Evolutionary conservation across 1,284 basidiomycete species (phyloP).

Genomic region (Trametes polyzona): DNA sequence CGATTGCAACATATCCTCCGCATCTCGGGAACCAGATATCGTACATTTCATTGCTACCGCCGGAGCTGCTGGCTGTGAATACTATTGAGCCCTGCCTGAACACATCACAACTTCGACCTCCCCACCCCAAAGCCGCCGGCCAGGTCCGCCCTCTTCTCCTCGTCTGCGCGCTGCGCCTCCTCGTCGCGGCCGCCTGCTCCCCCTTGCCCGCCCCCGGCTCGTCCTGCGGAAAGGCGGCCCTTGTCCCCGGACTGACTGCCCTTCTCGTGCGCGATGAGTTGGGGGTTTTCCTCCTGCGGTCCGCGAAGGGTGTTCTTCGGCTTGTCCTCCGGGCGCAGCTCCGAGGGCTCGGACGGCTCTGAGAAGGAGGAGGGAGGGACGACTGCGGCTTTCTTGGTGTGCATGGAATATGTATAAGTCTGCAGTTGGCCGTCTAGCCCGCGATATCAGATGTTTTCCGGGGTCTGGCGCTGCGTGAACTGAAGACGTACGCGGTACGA

Average conservation of each 20-base stretch:
- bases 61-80: neutral
- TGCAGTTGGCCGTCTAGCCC: too few species aligned
- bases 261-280: slow-evolving; percentile 30
- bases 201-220: neutral
- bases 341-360: slow-evolving; percentile 40
- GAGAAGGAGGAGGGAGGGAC: slow-evolving; percentile 32
- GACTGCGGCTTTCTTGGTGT: slow-evolving; percentile 12
- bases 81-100: neutral
- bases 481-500: too few species aligned
- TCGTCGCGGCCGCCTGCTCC: neutral
- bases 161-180: neutral
- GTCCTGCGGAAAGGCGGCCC: neutral
- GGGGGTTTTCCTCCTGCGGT: slow-evolving; percentile 40
- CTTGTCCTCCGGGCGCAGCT: slow-evolving; percentile 33
- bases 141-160: slow-evolving; percentile 12
- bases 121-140: slow-evolving; percentile 13
- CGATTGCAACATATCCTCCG: too few species aligned
- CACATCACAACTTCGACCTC: slow-evolving; percentile 9
- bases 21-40: too few species aligned
- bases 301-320: slow-evolving; percentile 30
- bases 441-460: too few species aligned
- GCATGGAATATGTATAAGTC: neutral
- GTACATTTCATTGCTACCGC: too few species aligned
- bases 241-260: slow-evolving; percentile 28
- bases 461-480: too few species aligned